Evolutionary conservation across 2,329 filamentous ascomycete genomes (phyloP).

Genomic region (Claviceps pusilla): DNA sequence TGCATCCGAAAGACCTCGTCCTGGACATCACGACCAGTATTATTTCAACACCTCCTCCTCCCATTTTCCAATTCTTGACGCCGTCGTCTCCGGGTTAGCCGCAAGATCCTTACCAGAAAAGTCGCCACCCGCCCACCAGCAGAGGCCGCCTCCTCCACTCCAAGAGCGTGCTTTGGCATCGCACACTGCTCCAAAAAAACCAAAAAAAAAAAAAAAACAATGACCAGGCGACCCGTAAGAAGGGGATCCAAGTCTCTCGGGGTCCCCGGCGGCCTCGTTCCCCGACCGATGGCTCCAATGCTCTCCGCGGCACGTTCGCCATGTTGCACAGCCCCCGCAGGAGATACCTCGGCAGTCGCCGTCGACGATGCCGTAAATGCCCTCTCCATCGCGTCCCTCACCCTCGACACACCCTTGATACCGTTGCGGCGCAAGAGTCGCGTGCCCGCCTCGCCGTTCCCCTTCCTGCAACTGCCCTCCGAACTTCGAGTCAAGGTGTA

Average conservation of each 20-base stretch:
- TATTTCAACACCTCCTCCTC: neutral
- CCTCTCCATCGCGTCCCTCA: constrained; percentile 28
- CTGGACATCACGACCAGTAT: neutral
- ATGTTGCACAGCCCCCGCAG: constrained; percentile 17
- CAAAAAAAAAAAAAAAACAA: constrained; percentile 3
- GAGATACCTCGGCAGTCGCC: constrained; percentile 21
- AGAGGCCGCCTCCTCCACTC: neutral
- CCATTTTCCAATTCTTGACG: neutral
- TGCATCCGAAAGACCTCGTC: neutral
- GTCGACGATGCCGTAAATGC: constrained; percentile 25
- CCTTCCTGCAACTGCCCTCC: constrained; percentile 51
- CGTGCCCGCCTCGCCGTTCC: constrained; percentile 34
- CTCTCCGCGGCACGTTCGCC: constrained; percentile 21
- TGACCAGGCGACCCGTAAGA: constrained; percentile 13
- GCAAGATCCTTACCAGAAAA: neutral
- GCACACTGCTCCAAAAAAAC: constrained; percentile 1
- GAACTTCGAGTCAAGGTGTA: constrained; percentile 60
- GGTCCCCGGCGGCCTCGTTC: constrained; percentile 18
- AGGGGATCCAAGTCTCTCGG: neutral
- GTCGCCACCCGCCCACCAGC: neutral
- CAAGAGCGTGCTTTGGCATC: neutral
- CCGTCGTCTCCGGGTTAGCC: neutral
- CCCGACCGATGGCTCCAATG: constrained; percentile 12
- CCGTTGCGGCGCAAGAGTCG: constrained; percentile 18
- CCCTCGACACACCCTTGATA: constrained; percentile 23